A percentile compares a stretch with the other conserved stretches of the same genome.
These are phyloP conservation scores for Dipteronia dyeriana DNA, from an alignment of 345 rosid genomes.

Conservation along the genomic window DNA sequence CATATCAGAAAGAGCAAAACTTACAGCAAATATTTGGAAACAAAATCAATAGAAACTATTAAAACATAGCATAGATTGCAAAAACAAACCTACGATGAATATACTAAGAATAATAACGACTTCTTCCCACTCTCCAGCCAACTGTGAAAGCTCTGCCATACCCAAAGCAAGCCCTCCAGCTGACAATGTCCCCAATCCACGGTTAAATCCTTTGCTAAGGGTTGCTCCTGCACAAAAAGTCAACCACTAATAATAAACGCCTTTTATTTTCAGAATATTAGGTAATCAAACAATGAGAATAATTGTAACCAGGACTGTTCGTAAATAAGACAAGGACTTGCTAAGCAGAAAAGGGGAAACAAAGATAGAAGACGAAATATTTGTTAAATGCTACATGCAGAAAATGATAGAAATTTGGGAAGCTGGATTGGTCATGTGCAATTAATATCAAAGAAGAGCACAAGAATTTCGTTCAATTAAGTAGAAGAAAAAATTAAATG, in stretches of 20 bases:
- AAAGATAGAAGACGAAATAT: background rate
- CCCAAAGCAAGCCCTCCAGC: constrained; percentile 94
- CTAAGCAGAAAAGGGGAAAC: background rate
- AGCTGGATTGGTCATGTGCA: background rate
- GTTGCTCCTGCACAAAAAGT: constrained; percentile 69
- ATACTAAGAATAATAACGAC: constrained; percentile 65
- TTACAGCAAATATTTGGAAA: constrained; percentile 9
- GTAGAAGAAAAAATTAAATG: background rate
- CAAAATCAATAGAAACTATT: background rate
- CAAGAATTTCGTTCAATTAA: background rate
- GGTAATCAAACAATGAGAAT: background rate
- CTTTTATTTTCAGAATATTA: background rate
- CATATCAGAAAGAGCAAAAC: constrained; percentile 20
- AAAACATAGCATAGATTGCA: background rate
- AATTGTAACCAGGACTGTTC: background rate
- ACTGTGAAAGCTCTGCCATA: constrained; percentile 70
- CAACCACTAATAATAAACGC: background rate
- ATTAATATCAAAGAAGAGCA: background rate
- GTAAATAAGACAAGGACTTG: background rate
- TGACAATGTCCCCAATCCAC: constrained; percentile 87
- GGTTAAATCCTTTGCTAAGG: constrained; percentile 87
- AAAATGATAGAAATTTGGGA: background rate
- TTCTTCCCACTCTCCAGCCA: constrained; percentile 78
- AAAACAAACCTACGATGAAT: constrained; percentile 58
- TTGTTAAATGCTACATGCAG: background rate